phyloP scores from a whole-genome alignment of 345 rosid genomes.

The Eucalyptus coolabah region DNA sequence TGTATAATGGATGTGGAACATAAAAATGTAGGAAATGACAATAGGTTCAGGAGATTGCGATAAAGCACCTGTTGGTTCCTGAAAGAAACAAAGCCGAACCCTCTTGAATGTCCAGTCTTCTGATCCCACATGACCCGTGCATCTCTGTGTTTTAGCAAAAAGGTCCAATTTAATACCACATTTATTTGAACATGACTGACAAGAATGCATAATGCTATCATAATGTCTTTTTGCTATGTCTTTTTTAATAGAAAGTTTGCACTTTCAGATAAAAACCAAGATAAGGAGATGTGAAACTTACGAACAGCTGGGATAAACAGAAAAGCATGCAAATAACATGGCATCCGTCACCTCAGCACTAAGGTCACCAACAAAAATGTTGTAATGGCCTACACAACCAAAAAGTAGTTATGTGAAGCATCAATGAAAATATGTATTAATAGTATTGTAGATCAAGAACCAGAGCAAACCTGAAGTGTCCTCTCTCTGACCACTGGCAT shows the following conservation, averaged over 20 bases:
- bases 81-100: constrained; percentile 97
- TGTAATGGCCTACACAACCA: constrained; percentile 58
- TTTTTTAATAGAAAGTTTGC: background rate
- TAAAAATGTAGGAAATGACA: background rate
- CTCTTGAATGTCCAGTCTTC: constrained; percentile 98
- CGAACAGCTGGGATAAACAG: constrained; percentile 90
- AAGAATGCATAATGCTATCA: background rate
- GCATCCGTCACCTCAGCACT: constrained; percentile 99
- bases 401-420: background rate
- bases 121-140: constrained; percentile 99
- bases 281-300: constrained; percentile 18
- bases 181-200: background rate
- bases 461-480: constrained; percentile 77
- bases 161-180: background rate
- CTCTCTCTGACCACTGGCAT: constrained; percentile 96
- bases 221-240: too few relatives aligned
- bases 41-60: background rate
- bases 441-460: background rate
- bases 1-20: background rate
- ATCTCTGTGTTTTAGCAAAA: constrained; percentile 28
- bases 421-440: background rate
- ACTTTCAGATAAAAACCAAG: background rate
- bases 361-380: constrained; percentile 97
- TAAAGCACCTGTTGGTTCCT: constrained; percentile 68
- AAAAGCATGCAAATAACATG: constrained; percentile 78